A percentile compares a stretch with the other conserved stretches of the same genome.
phyloP scores from a whole-genome alignment of 2,329 filamentous ascomycete genomes.

The Neocucurbitaria cava region DNA sequence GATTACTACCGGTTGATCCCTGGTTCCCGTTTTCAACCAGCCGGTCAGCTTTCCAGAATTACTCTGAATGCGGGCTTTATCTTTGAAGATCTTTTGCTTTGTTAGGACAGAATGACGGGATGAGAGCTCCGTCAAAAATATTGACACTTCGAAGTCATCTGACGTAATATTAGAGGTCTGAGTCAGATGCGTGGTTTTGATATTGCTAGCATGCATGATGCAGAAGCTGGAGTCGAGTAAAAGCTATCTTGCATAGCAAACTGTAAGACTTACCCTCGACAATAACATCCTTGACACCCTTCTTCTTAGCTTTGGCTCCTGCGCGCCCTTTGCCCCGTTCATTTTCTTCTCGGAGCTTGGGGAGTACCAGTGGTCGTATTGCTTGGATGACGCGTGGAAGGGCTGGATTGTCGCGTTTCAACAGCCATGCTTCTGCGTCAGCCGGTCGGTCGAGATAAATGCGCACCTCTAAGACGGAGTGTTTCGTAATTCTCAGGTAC shows the following conservation, averaged over 20 bases:
- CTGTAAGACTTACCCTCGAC: constrained; percentile 68
- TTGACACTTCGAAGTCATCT: constrained; percentile 96
- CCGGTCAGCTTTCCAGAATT: constrained; percentile 56
- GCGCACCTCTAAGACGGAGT: constrained; percentile 93
- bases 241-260: background rate
- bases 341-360: constrained; percentile 88
- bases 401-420: constrained; percentile 76
- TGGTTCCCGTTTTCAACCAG: constrained; percentile 52
- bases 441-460: constrained; percentile 94
- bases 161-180: constrained; percentile 21
- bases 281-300: constrained; percentile 89
- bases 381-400: constrained; percentile 84
- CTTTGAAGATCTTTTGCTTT: constrained; percentile 77
- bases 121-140: constrained; percentile 87
- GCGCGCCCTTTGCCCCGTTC: constrained; percentile 69
- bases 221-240: background rate
- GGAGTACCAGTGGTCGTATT: constrained; percentile 83
- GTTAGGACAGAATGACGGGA: constrained; percentile 86
- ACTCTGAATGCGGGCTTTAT: constrained; percentile 53
- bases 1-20: constrained; percentile 52
- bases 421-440: constrained; percentile 81
- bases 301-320: constrained; percentile 66
- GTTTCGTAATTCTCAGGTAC: constrained; percentile 90
- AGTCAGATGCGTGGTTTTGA: constrained; percentile 17
- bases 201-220: background rate